phyloP scores from a whole-genome alignment of 805 yeast genomes.

The Clavispora santaluciae region DNA sequence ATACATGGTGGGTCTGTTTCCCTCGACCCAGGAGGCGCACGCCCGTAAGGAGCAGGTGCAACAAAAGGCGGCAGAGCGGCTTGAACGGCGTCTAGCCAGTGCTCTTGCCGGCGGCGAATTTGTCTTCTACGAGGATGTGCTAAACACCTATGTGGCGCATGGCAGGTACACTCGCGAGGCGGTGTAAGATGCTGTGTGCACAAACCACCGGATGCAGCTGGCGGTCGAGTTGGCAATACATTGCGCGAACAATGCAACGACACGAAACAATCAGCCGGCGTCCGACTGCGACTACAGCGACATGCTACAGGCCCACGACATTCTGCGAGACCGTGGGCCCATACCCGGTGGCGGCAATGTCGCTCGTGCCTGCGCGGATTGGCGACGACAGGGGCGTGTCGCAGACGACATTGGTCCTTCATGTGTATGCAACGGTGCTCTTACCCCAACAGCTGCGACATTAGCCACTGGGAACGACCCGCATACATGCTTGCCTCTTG shows the following conservation, averaged over 20 bases:
- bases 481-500: no score
- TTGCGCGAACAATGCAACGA: not conserved
- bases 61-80: constrained; percentile 22
- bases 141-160: constrained; percentile 21
- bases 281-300: not conserved
- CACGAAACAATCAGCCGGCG: not conserved
- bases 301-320: not conserved
- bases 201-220: not conserved
- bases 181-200: not conserved
- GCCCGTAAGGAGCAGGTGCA: constrained; percentile 17
- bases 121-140: constrained; percentile 26
- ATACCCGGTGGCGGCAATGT: not conserved
- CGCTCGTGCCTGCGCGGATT: not conserved
- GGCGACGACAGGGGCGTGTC: not conserved
- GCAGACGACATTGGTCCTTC: not conserved
- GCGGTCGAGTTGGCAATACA: not conserved
- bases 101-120: constrained; percentile 29
- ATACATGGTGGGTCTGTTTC: constrained; percentile 35
- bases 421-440: not conserved
- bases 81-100: constrained; percentile 24
- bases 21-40: constrained; percentile 27
- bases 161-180: constrained; percentile 1
- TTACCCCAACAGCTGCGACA: not conserved
- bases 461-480: not conserved
- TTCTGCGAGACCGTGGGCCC: not conserved